Percentiles rank a stretch among this genome's conserved stretches.
phyloP scores from a whole-genome alignment of 2,329 filamentous ascomycete species.

The Arthrobotrys sinensis region DNA sequence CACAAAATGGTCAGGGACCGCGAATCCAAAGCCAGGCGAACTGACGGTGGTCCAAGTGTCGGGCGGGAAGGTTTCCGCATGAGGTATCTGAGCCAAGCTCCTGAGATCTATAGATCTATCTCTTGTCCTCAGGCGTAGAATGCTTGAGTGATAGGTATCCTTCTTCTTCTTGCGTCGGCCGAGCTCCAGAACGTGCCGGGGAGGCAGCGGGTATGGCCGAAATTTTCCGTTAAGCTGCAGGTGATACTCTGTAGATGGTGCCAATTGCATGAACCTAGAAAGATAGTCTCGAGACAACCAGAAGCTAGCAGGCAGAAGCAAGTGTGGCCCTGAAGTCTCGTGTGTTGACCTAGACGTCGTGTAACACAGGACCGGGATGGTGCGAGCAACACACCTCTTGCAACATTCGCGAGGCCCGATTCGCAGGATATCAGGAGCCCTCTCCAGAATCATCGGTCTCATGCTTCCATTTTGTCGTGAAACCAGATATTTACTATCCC shows the following conservation, averaged over 20 bases:
- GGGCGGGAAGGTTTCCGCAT: conserved; percentile 26
- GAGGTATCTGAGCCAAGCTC: conserved; percentile 8
- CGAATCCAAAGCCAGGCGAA: neutral
- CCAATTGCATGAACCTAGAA: neutral
- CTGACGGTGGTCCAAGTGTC: conserved; percentile 22
- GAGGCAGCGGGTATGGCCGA: conserved; percentile 11
- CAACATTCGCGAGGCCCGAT: neutral
- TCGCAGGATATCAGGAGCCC: no score
- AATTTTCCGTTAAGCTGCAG: neutral
- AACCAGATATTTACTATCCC: no score
- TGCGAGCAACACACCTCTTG: neutral
- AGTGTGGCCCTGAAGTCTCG: conserved; percentile 12
- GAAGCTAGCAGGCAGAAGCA: neutral
- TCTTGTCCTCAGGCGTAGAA: neutral
- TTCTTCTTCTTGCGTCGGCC: conserved; percentile 13
- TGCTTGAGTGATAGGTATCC: neutral
- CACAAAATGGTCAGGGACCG: conserved; percentile 36
- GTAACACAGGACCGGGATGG: neutral
- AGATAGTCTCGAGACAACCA: neutral
- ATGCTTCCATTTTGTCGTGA: no score
- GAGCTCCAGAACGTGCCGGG: conserved; percentile 6
- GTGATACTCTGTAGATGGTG: neutral
- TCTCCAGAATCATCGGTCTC: no score
- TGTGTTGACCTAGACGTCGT: conserved; percentile 15
- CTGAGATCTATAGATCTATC: conserved; percentile 21